Base-by-base conservation (phyloP, 371 early-diverging fungal genomes). In the Mucor lusitanicus region DNA sequence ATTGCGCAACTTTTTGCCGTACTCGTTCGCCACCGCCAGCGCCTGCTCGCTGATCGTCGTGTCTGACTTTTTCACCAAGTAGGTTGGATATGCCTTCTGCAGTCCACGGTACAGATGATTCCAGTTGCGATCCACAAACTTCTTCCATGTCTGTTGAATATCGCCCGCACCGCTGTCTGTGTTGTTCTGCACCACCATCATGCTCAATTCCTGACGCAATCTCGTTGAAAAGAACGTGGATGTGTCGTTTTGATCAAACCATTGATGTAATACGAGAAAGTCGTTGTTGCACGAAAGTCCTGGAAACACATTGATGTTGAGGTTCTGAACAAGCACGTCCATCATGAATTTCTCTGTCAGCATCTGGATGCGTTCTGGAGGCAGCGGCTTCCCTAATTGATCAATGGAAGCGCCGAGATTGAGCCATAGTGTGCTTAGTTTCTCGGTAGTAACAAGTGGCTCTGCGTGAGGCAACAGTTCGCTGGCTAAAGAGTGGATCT, bases 311-410 rank as follows among this genome's bases (percentile, higher is more conserved):
- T 72, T 68, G n/a, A 73, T 68, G 56, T 73, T 79, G 33, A 83
- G 33, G 42, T 76, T 80, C 54, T 80, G 79, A 6, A 83, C 77
- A 21, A 83, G 68, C 1, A 80, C 81, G 59, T 83, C 83, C 80
- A 80, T 83, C 65, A 83, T 83, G 60, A 80, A 83, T 50, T 83
- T 83, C 55, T 83, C 79, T n/a, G 80, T 80, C 42, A 83, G 65
- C 74, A 78, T 70, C 39, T 68, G 68, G 6, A 76, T 64, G 13
- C 70, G 67, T 0, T 54, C 62, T 11, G 65, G 61, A 3, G 73
- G 46, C 21, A 80, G 63, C 3, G 77, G 81, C 9, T 59, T 64
- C 1, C 79, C 79, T 63, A 83, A 64, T 11, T 53, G 72, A 11
- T 68, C 67, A 39, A 83, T 77, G 6, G 72, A 61, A 0, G 56